Conservation (phyloP, 1,284 basidiomycete species). For the Ustilago sp. region DNA sequence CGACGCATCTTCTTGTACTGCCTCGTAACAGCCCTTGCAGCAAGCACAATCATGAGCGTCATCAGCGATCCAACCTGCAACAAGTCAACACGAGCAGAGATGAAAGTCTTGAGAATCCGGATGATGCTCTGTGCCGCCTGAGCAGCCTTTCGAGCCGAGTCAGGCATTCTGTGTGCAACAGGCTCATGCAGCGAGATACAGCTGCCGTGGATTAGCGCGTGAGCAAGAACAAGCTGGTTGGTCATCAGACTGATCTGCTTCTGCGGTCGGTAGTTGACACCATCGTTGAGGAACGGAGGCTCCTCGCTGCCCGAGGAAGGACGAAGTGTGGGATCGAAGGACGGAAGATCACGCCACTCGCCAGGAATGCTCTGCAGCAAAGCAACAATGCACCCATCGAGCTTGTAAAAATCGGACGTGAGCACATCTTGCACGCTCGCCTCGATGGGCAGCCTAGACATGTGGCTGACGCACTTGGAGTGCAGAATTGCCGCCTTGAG, state of each 20-base stretch:
- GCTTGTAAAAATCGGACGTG: slow-evolving; percentile 39
- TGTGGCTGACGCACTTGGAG: slow-evolving; percentile 46
- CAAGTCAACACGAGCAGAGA: slow-evolving; percentile 42
- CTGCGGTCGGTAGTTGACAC: slow-evolving; percentile 42
- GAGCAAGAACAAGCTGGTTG: slow-evolving; percentile 45
- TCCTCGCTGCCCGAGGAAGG: slow-evolving; percentile 23
- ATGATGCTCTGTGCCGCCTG: slow-evolving; percentile 46
- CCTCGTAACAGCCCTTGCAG: slow-evolving; percentile 34
- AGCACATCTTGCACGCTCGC: slow-evolving; percentile 42
- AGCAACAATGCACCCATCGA: slow-evolving; percentile 33
- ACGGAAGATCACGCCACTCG: slow-evolving; percentile 37
- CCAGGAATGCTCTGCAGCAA: slow-evolving; percentile 45
- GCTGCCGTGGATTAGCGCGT: slow-evolving; percentile 44
- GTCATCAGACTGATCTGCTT: slow-evolving; percentile 53
- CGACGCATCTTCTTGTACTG: slow-evolving; percentile 45
- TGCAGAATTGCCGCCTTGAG: slow-evolving; percentile 55
- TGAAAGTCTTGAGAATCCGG: slow-evolving; percentile 51
- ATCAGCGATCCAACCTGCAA: slow-evolving; percentile 38
- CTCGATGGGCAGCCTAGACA: slow-evolving; percentile 45
- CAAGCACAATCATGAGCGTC: slow-evolving; percentile 50
- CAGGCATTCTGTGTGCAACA: slow-evolving; percentile 36
- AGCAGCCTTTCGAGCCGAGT: slow-evolving; percentile 44
- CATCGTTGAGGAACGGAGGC: slow-evolving; percentile 42
- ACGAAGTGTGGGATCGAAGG: slow-evolving; percentile 33
- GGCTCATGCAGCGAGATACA: slow-evolving; percentile 55